A percentile compares a stretch with the other conserved stretches of the same genome.
phyloP scores from a whole-genome alignment of 495 filamentous ascomycete genomes.

The Penicillium nucicola region DNA sequence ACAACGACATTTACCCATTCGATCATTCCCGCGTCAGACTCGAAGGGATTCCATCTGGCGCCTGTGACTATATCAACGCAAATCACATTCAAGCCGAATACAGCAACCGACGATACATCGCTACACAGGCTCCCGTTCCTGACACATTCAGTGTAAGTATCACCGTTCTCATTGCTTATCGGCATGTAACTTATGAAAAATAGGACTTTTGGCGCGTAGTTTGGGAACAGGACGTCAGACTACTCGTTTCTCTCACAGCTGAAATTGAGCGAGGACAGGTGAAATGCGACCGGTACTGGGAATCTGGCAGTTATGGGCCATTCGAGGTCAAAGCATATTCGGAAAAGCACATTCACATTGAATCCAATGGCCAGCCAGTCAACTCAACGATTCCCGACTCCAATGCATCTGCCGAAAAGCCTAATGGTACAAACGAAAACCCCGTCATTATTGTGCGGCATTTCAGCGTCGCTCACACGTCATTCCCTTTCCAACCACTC shows the following conservation, averaged over 20 bases:
- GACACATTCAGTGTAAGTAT: conserved; percentile 82
- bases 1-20: conserved; percentile 97
- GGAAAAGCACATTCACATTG: conserved; percentile 74
- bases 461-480: conserved; percentile 75
- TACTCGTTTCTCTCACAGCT: conserved; percentile 95
- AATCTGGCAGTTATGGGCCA: conserved; percentile 72
- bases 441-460: conserved; percentile 83
- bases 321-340: conserved; percentile 74
- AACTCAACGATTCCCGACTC: conserved; percentile 8
- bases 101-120: conserved; percentile 89
- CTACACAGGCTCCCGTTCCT: conserved; percentile 89
- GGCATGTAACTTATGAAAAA: conserved; percentile 34
- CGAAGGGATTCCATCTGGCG: conserved; percentile 61
- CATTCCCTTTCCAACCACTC: conserved; percentile 77
- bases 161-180: neutral
- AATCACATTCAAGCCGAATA: conserved; percentile 75
- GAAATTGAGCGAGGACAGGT: conserved; percentile 91
- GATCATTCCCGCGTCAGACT: conserved; percentile 89
- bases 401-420: conserved; percentile 15
- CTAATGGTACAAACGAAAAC: conserved; percentile 41
- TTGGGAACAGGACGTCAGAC: conserved; percentile 93
- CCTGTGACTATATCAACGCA: conserved; percentile 95
- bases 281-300: conserved; percentile 95
- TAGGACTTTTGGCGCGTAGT: conserved; percentile 98
- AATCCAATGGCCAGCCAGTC: conserved; percentile 33